These are phyloP conservation scores for Alternaria conjuncta DNA, from an alignment of 2,329 filamentous ascomycete species.

Conservation along the genomic window DNA sequence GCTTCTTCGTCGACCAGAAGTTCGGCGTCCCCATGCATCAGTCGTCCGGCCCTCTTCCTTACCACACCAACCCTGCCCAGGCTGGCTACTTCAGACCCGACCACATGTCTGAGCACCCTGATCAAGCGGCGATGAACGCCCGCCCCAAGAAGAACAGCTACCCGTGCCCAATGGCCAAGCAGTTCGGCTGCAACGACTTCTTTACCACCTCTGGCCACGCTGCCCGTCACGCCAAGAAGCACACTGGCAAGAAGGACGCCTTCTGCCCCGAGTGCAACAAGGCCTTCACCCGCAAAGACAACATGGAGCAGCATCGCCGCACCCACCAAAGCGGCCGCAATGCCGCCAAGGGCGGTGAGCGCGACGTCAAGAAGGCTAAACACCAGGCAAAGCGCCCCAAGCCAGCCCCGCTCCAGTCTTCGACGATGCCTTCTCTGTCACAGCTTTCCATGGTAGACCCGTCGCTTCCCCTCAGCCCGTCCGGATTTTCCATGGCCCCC, in stretches of 20 bases:
- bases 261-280: constrained; percentile 75
- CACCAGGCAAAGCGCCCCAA: constrained; percentile 42
- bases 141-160: constrained; percentile 69
- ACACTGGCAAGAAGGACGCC: constrained; percentile 80
- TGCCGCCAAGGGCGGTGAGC: constrained; percentile 41
- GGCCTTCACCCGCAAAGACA: constrained; percentile 82
- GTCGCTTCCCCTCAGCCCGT: constrained; percentile 35
- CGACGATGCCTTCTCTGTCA: constrained; percentile 25
- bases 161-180: constrained; percentile 75
- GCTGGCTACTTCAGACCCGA: constrained; percentile 29
- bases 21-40: constrained; percentile 32
- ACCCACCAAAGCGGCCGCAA: constrained; percentile 68
- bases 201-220: constrained; percentile 86
- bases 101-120: constrained; percentile 12
- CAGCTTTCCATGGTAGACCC: constrained; percentile 39
- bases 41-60: constrained; percentile 27
- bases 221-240: constrained; percentile 84
- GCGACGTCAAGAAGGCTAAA: constrained; percentile 48
- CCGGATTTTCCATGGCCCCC: constrained; percentile 35
- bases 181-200: constrained; percentile 75
- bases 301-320: constrained; percentile 85
- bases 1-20: constrained; percentile 39
- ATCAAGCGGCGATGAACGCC: constrained; percentile 46
- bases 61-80: constrained; percentile 27
- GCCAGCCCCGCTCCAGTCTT: constrained; percentile 38